Base-by-base conservation (phyloP, 1,284 basidiomycete species). In the Heliocybe sulcata region DNA sequence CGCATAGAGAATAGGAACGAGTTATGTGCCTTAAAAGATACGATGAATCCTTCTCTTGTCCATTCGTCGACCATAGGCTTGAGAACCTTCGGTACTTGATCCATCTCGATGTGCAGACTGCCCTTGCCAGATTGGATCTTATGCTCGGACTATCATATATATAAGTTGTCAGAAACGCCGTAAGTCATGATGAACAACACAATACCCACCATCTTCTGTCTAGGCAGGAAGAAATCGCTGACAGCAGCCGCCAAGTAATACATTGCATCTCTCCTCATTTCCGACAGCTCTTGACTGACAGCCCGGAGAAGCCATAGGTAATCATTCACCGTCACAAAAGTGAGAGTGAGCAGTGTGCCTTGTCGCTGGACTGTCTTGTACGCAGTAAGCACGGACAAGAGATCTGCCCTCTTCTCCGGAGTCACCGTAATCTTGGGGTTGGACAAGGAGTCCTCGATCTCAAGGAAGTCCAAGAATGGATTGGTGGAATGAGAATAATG, bases 401-500 rank as follows among this genome's bases (percentile, higher is more conserved):
- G 80, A 38, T 85, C 76, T 31, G 64, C 67, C n/a, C 80, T 80
- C 63, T 91, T 84, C 16, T 80, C 71, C 0, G 79, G 71, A 8
- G 81, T 80, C 4, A 95, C 90, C 1, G 77, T 78, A 56, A 94
- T 91, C 26, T 70, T 69, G 9, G 77, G 68, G 9, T 67, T 60
- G 2, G 61, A 56, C 22, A 58, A 57, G 1, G 64, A 53, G 35
- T 57, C 57, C 33, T 91, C 83, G 58, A 94, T 82, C 50, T 92
- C 85, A n/a, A 99, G 80, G 58, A 99, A 87, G 70, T 98, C 95
- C 55, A 99, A 83, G 72, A 99, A 98, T 0, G 96, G 96, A 69
- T 98, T 96, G 1, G 94, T 94, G 0, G 94, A 96, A 69, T 99
- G 96, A 8, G 92, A 95, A 73, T 98, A 99, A 68, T 98, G 96